These are phyloP conservation scores for Micromonas commoda DNA, from an alignment of 139 green algal species.

Conservation along the genomic window DNA sequence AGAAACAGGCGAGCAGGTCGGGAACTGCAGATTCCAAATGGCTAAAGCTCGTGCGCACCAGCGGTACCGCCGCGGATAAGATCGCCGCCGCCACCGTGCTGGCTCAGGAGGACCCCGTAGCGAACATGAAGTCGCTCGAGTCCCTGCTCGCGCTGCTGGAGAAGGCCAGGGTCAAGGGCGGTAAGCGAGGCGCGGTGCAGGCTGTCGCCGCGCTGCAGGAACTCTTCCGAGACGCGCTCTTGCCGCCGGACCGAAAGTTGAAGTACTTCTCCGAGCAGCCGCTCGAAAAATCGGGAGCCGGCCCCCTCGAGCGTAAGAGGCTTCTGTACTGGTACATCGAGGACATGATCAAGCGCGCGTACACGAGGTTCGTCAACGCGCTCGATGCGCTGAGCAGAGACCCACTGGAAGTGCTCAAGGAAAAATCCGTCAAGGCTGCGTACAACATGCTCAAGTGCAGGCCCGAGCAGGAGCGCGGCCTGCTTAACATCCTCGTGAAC, in stretches of 20 bases:
- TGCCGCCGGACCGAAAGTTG: slow-evolving; percentile 23
- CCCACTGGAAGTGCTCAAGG: slow-evolving; percentile 23
- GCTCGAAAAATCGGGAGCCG: not conserved
- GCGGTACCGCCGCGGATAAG: slow-evolving; percentile 20
- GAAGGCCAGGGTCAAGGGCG: slow-evolving; percentile 1
- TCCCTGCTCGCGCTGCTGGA: slow-evolving; percentile 4
- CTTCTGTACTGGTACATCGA: slow-evolving; percentile 38
- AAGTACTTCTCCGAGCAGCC: slow-evolving; percentile 29
- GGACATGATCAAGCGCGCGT: slow-evolving; percentile 31
- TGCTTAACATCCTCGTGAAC: slow-evolving; percentile 39
- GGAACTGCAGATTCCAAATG: not conserved
- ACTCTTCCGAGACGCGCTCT: slow-evolving; percentile 1
- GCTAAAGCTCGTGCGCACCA: slow-evolving; percentile 1
- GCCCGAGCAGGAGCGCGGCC: slow-evolving; percentile 27
- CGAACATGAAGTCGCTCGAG: slow-evolving; percentile 22
- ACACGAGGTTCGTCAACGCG: slow-evolving; percentile 27
- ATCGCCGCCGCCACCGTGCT: not conserved
- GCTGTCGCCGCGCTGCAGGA: slow-evolving; percentile 3
- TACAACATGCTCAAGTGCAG: slow-evolving; percentile 28
- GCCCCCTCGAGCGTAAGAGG: slow-evolving; percentile 15
- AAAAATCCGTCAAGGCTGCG: slow-evolving; percentile 34
- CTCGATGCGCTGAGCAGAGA: slow-evolving; percentile 27
- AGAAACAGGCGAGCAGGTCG: not conserved
- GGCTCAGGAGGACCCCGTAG: slow-evolving; percentile 5
- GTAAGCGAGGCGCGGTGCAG: slow-evolving; percentile 19